Base-by-base conservation (phyloP, 1,139 yeast species). In the Hemisphaericaspora xylofermentans region DNA sequence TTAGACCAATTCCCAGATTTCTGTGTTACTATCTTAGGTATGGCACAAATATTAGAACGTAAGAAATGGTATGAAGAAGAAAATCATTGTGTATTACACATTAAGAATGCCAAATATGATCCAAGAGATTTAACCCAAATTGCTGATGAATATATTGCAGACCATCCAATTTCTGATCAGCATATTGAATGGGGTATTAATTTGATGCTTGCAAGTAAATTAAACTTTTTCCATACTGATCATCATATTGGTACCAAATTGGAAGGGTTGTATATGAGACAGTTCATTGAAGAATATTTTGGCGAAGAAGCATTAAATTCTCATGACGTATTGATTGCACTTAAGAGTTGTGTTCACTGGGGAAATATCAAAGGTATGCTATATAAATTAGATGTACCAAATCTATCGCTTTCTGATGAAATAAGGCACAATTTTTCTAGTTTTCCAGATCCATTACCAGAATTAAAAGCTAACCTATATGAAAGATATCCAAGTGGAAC, bases 271-370 rank as follows among this genome's bases (percentile, higher is more conserved):
- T 70, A 68, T 48, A 60, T 78, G 63, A 65, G 66, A 36, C 61
- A 65, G 39, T 64, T 64, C 34, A 65, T 78, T 40, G 53, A 51
- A 22, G 63, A 65, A 29, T 66, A 67, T 43, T 75, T 66, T 45
- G 80, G 79, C 1, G 60, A 56, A 6, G 72, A 63, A 2, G 71
- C 76, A 0, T 49, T 75, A 24, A 56, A 55, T 15, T 67, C 74
- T 35, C 63, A 63, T 1, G 74, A 71, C 36, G 74, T 76, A 14
- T 65, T 74, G 43, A 63, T 71, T 30, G 78, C 82, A 0, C 58
- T 78, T 34, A 71, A 77, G 47, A 74, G 79, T 35, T 76, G 77
- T 48, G 76, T 74, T 15, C 82, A 78, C 54, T 78, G 82, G 82
- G 78, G 78, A 15, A 72, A 75, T 39, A 76, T 74, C 39, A 67